phyloP scores from a whole-genome alignment of 208 protist species.

The Blechomonas ayalai region DNA sequence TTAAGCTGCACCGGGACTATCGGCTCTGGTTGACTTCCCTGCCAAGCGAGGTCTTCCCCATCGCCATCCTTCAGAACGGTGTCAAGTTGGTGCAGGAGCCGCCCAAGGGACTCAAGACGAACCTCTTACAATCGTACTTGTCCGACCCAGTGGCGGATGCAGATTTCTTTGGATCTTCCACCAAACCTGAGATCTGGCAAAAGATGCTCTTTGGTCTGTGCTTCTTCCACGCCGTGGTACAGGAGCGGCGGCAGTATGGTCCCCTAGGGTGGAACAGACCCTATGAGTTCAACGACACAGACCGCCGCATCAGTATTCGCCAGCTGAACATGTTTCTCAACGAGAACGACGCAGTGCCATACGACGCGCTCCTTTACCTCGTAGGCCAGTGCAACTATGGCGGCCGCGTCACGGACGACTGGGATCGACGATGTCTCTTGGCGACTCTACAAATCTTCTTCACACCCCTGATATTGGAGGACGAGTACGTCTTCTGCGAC shows the following conservation, averaged over 20 bases:
- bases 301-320: slow-evolving; percentile 92
- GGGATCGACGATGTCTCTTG: slow-evolving; percentile 90
- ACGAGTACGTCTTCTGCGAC: slow-evolving; percentile 87
- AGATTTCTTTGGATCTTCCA: slow-evolving; percentile 78
- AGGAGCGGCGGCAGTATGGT: slow-evolving; percentile 95
- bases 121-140: slow-evolving; percentile 93
- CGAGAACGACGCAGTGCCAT: slow-evolving; percentile 87
- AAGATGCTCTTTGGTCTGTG: slow-evolving; percentile 93
- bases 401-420: slow-evolving; percentile 91
- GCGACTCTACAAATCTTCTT: slow-evolving; percentile 85
- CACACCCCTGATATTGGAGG: slow-evolving; percentile 79
- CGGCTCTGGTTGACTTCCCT: slow-evolving; percentile 98
- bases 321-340: slow-evolving; percentile 96
- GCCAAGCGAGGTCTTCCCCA: slow-evolving; percentile 95
- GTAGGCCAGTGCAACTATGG: slow-evolving; percentile 92
- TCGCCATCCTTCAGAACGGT: slow-evolving; percentile 96
- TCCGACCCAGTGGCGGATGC: slow-evolving; percentile 81
- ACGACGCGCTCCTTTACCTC: slow-evolving; percentile 92
- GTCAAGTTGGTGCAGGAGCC: slow-evolving; percentile 99
- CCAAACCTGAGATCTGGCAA: slow-evolving; percentile 79
- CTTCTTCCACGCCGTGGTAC: slow-evolving; percentile 96
- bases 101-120: slow-evolving; percentile 95
- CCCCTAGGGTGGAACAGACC: slow-evolving; percentile 95
- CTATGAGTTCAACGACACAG: slow-evolving; percentile 97
- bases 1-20: slow-evolving; percentile 92